Evolutionary conservation across 257 asterid species (phyloP).

Genomic region (Solanum bukasovii): DNA sequence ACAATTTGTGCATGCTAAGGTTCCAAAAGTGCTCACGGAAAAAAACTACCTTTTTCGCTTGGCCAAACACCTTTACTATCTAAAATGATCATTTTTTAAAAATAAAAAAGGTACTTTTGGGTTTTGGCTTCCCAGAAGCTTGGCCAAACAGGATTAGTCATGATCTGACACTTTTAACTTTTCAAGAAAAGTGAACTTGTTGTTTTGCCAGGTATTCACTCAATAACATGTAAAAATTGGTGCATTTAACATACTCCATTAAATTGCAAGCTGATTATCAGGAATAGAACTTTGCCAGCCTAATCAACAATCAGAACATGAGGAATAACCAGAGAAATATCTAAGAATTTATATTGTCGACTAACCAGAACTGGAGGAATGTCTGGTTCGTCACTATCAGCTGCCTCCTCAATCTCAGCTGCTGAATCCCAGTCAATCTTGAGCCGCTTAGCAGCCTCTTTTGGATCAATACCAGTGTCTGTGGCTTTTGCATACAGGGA

Average conservation of each 20-base stretch:
- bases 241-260: background rate
- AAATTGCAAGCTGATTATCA: background rate
- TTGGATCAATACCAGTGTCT: constrained; percentile 72
- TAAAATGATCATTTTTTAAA: background rate
- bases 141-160: background rate
- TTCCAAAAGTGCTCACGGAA: background rate
- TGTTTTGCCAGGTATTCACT: background rate
- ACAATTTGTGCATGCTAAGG: background rate
- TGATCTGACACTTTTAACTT: background rate
- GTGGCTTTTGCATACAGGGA: constrained; percentile 80
- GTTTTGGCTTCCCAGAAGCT: background rate
- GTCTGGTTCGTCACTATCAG: constrained; percentile 45
- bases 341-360: background rate
- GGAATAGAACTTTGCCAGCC: background rate
- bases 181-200: background rate
- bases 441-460: constrained; percentile 82
- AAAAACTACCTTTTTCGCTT: background rate
- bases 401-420: constrained; percentile 67
- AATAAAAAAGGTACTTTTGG: background rate
- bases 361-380: constrained; percentile 81
- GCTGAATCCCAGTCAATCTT: constrained; percentile 93
- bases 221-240: background rate
- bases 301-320: background rate
- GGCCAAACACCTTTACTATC: background rate
- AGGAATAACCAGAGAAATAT: background rate